These are phyloP conservation scores for Alternaria burnsii DNA, from an alignment of 2,329 filamentous ascomycete species.

Conservation along the genomic window DNA sequence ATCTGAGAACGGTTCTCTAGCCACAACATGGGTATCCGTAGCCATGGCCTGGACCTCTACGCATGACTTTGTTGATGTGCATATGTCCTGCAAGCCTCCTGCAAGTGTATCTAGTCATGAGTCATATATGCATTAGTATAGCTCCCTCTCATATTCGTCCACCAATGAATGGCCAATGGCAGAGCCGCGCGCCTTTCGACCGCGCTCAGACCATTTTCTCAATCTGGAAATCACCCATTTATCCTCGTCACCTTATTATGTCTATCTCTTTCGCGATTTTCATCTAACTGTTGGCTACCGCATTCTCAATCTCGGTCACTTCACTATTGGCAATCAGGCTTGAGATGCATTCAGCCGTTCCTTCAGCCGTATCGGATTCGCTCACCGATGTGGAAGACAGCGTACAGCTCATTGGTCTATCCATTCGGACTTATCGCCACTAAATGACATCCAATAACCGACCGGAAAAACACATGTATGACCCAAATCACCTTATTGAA, in stretches of 20 bases:
- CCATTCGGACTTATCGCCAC: neutral
- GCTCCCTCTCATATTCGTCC: neutral
- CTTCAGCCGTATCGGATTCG: neutral
- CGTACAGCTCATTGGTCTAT: neutral
- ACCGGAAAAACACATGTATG: neutral
- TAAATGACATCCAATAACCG: neutral
- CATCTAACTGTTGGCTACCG: neutral
- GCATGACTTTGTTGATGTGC: neutral
- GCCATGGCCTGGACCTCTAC: neutral
- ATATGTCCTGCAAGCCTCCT: neutral
- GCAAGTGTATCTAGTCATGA: neutral
- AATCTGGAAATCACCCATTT: neutral
- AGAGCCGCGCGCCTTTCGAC: neutral
- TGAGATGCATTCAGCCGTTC: neutral
- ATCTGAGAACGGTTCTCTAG: neutral
- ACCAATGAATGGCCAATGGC: neutral
- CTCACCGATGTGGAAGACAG: neutral
- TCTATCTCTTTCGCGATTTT: fast-evolving
- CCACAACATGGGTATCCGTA: neutral
- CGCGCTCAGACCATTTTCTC: neutral
- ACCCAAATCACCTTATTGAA: neutral
- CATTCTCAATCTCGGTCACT: neutral
- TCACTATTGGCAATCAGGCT: neutral
- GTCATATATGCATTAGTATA: neutral
- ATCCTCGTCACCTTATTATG: neutral